phyloP scores from a whole-genome alignment of 805 yeast genomes.

The Wickerhamomyces queroliae region DNA sequence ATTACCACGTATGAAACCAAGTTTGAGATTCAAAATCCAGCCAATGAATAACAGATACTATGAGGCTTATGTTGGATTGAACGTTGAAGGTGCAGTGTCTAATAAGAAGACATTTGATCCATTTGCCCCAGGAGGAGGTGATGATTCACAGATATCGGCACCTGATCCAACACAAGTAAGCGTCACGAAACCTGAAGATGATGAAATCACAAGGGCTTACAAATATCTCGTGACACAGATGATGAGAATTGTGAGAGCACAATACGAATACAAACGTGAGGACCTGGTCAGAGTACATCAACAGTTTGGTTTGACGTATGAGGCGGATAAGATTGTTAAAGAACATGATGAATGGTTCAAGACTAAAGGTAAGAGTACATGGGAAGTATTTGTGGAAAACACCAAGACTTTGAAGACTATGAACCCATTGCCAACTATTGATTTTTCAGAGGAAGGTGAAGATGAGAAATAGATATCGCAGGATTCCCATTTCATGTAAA shows the following conservation, averaged over 20 bases:
- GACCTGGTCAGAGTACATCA: constrained; percentile 4
- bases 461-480: no score
- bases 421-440: background rate
- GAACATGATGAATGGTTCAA: background rate
- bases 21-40: constrained; percentile 1
- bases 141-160: background rate
- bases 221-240: constrained; percentile 1
- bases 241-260: constrained; percentile 1
- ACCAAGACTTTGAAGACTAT: background rate
- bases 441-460: background rate
- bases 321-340: constrained; percentile 1
- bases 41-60: background rate
- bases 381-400: background rate
- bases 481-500: no score
- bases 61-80: background rate
- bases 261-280: background rate
- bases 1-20: background rate
- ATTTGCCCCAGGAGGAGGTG: constrained; percentile 4
- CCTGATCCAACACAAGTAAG: background rate
- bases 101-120: constrained; percentile 8
- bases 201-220: constrained; percentile 6
- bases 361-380: background rate
- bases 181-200: constrained; percentile 10
- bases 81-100: background rate
- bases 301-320: constrained; percentile 7